A percentile compares a stretch with the other conserved stretches of the same genome.
phyloP scores from a whole-genome alignment of 2,329 filamentous ascomycete genomes.

The Laburnicola sp. region DNA sequence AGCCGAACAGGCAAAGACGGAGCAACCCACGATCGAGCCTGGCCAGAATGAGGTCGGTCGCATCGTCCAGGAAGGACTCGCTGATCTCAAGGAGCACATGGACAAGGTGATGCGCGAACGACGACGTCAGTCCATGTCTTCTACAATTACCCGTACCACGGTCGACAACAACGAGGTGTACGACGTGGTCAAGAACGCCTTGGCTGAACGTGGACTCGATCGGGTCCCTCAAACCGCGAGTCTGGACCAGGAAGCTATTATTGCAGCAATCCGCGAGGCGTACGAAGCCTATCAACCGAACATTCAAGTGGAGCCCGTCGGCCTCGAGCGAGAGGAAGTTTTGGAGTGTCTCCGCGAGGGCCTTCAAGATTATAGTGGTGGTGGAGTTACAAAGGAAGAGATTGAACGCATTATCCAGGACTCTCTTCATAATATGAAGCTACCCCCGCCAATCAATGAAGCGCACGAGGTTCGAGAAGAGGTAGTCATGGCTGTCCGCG shows the following conservation, averaged over 20 bases:
- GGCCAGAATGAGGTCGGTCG: slow-evolving; percentile 64
- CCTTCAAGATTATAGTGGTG: slow-evolving; percentile 70
- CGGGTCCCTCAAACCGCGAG: slow-evolving; percentile 37
- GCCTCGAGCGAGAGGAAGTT: slow-evolving; percentile 87
- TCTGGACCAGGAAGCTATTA: slow-evolving; percentile 74
- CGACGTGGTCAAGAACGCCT: slow-evolving; percentile 76
- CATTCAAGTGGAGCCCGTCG: slow-evolving; percentile 86
- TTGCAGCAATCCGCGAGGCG: slow-evolving; percentile 83
- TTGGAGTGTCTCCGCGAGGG: slow-evolving; percentile 85
- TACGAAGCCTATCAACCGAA: slow-evolving; percentile 88
- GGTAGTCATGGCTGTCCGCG: slow-evolving; percentile 78
- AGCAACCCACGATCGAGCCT: slow-evolving; percentile 45
- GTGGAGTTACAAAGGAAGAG: slow-evolving; percentile 75
- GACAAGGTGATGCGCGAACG: slow-evolving; percentile 77
- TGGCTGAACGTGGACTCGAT: slow-evolving; percentile 58
- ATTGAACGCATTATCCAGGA: slow-evolving; percentile 84
- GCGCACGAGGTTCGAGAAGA: slow-evolving; percentile 76
- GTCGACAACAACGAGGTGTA: slow-evolving; percentile 86
- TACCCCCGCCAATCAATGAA: slow-evolving; percentile 71
- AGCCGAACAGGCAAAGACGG: slow-evolving; percentile 54
- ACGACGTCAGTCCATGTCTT: slow-evolving; percentile 66
- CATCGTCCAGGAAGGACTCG: slow-evolving; percentile 78
- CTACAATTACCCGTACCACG: slow-evolving; percentile 63
- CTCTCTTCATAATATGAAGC: slow-evolving; percentile 77
- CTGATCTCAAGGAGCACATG: slow-evolving; percentile 83